phyloP scores from a whole-genome alignment of 2,329 filamentous ascomycete genomes.

The Apiospora aurea region DNA sequence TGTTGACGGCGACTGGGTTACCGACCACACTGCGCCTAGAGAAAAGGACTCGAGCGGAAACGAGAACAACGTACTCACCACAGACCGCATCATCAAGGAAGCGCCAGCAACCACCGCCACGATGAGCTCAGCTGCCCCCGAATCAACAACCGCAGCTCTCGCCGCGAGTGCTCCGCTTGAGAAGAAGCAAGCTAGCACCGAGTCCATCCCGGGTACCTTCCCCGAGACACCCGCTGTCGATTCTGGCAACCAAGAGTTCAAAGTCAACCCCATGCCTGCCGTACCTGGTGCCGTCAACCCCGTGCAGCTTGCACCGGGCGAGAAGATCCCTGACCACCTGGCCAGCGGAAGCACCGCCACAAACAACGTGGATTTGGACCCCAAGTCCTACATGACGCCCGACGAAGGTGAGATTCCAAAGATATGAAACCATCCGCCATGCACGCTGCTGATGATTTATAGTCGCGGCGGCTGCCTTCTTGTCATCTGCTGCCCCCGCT shows the following conservation, averaged over 20 bases:
- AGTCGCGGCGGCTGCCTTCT: slow-evolving; percentile 30
- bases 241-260: slow-evolving; percentile 59
- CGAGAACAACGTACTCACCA: slow-evolving; percentile 89
- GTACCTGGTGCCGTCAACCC: slow-evolving; percentile 76
- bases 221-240: slow-evolving; percentile 70
- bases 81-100: slow-evolving; percentile 69
- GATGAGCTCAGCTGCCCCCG: slow-evolving; percentile 73
- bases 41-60: slow-evolving; percentile 85
- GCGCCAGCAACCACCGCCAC: slow-evolving; percentile 56
- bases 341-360: slow-evolving; percentile 70
- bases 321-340: slow-evolving; percentile 77
- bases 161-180: slow-evolving; percentile 69
- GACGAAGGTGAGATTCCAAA: slow-evolving; percentile 51
- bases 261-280: slow-evolving; percentile 68
- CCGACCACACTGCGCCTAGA: slow-evolving; percentile 79
- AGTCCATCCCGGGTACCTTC: slow-evolving; percentile 70
- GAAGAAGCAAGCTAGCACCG: slow-evolving; percentile 41
- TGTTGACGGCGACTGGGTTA: slow-evolving; percentile 89
- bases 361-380: slow-evolving; percentile 77
- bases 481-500: slow-evolving; percentile 50
- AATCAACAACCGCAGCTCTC: slow-evolving; percentile 74
- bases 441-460: not conserved
- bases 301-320: slow-evolving; percentile 78
- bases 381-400: slow-evolving; percentile 85
- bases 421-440: not conserved